Evolutionary conservation across 129 eudicot species (phyloP).

Genomic region (Gnaphalium uliginosum): DNA sequence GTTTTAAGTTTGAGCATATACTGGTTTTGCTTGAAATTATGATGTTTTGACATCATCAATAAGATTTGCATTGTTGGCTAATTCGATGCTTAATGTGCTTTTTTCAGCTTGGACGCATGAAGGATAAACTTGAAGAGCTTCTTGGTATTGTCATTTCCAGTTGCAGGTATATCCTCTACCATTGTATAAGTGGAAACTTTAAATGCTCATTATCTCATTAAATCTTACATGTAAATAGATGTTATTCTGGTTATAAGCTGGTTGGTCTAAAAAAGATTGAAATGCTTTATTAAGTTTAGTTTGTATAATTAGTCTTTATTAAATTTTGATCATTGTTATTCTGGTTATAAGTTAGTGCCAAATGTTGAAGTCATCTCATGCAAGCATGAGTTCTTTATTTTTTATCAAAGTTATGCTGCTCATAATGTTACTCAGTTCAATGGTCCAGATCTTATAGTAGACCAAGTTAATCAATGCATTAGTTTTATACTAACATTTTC

Average conservation of each 20-base stretch:
- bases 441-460: neutral
- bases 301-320: too few species aligned
- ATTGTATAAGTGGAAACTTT: neutral
- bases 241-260: slow-evolving; percentile 5
- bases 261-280: neutral
- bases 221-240: neutral
- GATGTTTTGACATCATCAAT: neutral
- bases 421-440: neutral
- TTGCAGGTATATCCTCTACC: slow-evolving; percentile 55
- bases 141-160: slow-evolving; percentile 49
- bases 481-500: too few species aligned
- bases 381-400: neutral
- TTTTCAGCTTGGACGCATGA: neutral
- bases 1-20: neutral
- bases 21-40: slow-evolving; percentile 1
- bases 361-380: neutral
- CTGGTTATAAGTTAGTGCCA: neutral
- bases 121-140: slow-evolving; percentile 70
- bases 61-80: slow-evolving; percentile 22
- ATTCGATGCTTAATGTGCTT: neutral
- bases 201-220: slow-evolving; percentile 11
- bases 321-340: neutral
- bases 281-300: neutral
- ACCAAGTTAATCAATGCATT: neutral
- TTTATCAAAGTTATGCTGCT: neutral